Evolutionary conservation across 805 yeast species (phyloP), one percentile per base, ranked within the genome.

Genomic region (Lipomyces kockii): DNA sequence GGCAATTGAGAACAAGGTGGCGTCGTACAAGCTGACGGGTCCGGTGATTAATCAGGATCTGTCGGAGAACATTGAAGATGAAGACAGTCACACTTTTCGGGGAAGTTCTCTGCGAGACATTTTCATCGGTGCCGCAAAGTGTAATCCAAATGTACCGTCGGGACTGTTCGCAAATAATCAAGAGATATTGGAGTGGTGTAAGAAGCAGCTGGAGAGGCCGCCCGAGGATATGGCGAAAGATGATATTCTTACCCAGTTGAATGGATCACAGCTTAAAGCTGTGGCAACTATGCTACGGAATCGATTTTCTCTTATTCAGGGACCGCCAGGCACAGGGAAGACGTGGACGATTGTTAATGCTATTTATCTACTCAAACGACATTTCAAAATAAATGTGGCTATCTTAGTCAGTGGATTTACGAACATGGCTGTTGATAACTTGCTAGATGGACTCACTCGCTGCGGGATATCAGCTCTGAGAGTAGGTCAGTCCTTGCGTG

Each of bases 271-370:
- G 17, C 58, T 55, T 20, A 55, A 55, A 25, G 37, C 43, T 55
- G 58, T 55, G 58, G 43, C 58, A 7, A 55, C 27, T 7, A 55
- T 55, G 43, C 43, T 55, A 11, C 11, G 58, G 32, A 55, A 55
- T 55, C 25, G 58, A 25, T 55, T 55, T 25, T 55, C 43, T n/a
- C 32, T 55, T 5, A 35, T 55, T 25, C 58, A 55, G 20, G 58
- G 58, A 32, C 43, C 58, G 14, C 58, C 58, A 25, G 58, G 58
- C 22, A 55, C 68, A 0, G 99, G 99, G 81, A 94, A 94, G 78
- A 95, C 99, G 0, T 95, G 93, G 77, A 94, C 99, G 0, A 94
- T 95, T 79, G 77, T 94, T 56, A n/a, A 49, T n/a, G 53, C 53
- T 3, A 49, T 49, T 49, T n/a, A 17, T 11, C 27, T 49, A 12